Conservation (phyloP, 2,329 filamentous ascomycete genomes). For the Sclerotinia minor region DNA sequence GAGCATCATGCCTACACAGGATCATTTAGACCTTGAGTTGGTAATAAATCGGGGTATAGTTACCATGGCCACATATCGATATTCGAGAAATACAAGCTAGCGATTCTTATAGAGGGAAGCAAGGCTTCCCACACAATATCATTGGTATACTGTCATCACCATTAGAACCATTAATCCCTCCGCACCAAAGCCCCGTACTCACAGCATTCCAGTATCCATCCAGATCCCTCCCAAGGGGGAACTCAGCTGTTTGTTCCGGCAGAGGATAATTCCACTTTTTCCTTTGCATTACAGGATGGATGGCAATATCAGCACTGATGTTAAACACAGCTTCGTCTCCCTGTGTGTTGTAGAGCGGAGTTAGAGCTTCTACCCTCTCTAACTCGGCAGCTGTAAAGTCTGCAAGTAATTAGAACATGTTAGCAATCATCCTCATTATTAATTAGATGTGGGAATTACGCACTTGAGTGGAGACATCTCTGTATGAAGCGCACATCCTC, state of each 20-base stretch:
- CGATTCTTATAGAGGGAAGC: slow-evolving; percentile 18
- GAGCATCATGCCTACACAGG: slow-evolving; percentile 21
- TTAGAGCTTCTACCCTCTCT: background rate
- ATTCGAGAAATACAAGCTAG: slow-evolving; percentile 22
- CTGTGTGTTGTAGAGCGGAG: background rate
- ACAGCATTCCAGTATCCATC: slow-evolving; percentile 27
- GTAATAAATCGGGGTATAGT: background rate
- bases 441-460: background rate
- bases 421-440: background rate
- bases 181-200: background rate
- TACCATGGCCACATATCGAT: slow-evolving; percentile 26
- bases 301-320: background rate
- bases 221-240: slow-evolving; percentile 21
- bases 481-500: slow-evolving; percentile 19
- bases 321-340: background rate
- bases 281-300: slow-evolving; percentile 23
- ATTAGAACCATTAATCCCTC: background rate
- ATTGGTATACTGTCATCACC: slow-evolving; percentile 19
- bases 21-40: background rate
- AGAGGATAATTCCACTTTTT: slow-evolving; percentile 22
- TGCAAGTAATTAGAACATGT: background rate
- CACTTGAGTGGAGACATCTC: background rate
- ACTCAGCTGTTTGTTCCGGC: slow-evolving; percentile 22
- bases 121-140: slow-evolving; percentile 24
- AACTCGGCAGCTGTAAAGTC: slow-evolving; percentile 24